A percentile compares a stretch with the other conserved stretches of the same genome.
phyloP scores from a whole-genome alignment of 2,329 filamentous ascomycete genomes.

The Whalleya microplaca region DNA sequence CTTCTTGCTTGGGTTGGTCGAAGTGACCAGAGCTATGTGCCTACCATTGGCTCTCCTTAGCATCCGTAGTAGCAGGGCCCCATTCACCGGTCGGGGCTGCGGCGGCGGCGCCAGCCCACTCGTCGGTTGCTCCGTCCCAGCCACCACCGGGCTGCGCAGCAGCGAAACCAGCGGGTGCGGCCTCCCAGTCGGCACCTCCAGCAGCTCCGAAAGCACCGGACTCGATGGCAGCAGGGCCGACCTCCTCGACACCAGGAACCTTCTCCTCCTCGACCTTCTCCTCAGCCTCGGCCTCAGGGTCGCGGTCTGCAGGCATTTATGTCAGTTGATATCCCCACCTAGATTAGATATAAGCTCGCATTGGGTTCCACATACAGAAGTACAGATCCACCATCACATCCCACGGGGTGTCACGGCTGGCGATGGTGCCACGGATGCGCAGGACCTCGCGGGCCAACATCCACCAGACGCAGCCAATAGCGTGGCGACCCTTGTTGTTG shows the following conservation, averaged over 20 bases:
- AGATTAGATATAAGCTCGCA: neutral
- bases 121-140: slow-evolving; percentile 60
- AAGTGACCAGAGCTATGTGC: slow-evolving; percentile 1
- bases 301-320: slow-evolving; percentile 67
- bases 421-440: slow-evolving; percentile 95
- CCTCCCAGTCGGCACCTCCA: slow-evolving; percentile 81
- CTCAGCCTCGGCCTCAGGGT: slow-evolving; percentile 99
- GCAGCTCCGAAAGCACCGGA: slow-evolving; percentile 65
- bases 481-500: slow-evolving; percentile 99
- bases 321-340: slow-evolving; percentile 21
- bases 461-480: slow-evolving; percentile 99
- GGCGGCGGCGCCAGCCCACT: slow-evolving; percentile 63
- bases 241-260: slow-evolving; percentile 82
- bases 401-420: slow-evolving; percentile 95
- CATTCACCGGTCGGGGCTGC: slow-evolving; percentile 71
- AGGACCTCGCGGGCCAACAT: slow-evolving; percentile 99
- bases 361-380: slow-evolving; percentile 72
- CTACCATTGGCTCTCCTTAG: slow-evolving; percentile 44
- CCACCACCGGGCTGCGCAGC: slow-evolving; percentile 60
- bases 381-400: slow-evolving; percentile 99
- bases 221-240: slow-evolving; percentile 77
- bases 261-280: slow-evolving; percentile 97
- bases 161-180: slow-evolving; percentile 71
- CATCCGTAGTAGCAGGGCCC: slow-evolving; percentile 65
- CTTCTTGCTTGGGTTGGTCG: neutral